Percentiles rank a stretch among this genome's conserved stretches.
Evolutionary conservation across 1,139 yeast species (phyloP).

Genomic region (Geotrichum restrictum): DNA sequence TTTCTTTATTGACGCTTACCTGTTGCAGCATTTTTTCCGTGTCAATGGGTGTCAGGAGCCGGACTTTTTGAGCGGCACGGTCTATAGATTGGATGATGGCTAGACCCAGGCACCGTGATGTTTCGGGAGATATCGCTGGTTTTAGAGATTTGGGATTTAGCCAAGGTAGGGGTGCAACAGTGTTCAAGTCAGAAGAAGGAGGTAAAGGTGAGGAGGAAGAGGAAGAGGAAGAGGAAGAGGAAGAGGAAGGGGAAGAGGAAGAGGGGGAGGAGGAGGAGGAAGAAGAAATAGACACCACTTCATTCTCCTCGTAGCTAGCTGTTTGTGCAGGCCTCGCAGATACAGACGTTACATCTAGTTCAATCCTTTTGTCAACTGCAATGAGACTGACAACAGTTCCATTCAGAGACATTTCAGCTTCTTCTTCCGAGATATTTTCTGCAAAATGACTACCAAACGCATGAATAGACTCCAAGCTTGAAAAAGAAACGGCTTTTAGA

Average conservation of each 20-base stretch:
- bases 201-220: too few relatives aligned
- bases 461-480: conserved; percentile 14
- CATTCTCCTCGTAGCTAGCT: background rate
- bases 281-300: too few relatives aligned
- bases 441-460: conserved; percentile 33
- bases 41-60: conserved; percentile 55
- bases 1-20: conserved; percentile 22
- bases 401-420: conserved; percentile 29
- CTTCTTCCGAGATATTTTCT: conserved; percentile 32
- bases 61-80: conserved; percentile 40
- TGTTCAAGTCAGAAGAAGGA: too few relatives aligned
- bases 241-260: too few relatives aligned
- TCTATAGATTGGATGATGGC: conserved; percentile 51
- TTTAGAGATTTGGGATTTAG: background rate
- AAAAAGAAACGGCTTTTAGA: background rate
- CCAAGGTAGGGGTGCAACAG: conserved; percentile 2
- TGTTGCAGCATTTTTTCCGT: conserved; percentile 23
- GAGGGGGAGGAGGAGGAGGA: too few relatives aligned
- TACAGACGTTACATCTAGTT: background rate
- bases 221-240: too few relatives aligned
- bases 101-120: conserved; percentile 31
- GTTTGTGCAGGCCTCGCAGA: background rate
- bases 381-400: conserved; percentile 35
- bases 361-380: conserved; percentile 22
- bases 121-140: background rate